Evolutionary conservation across 257 asterid species (phyloP).

Genomic region (Solanum acaule): DNA sequence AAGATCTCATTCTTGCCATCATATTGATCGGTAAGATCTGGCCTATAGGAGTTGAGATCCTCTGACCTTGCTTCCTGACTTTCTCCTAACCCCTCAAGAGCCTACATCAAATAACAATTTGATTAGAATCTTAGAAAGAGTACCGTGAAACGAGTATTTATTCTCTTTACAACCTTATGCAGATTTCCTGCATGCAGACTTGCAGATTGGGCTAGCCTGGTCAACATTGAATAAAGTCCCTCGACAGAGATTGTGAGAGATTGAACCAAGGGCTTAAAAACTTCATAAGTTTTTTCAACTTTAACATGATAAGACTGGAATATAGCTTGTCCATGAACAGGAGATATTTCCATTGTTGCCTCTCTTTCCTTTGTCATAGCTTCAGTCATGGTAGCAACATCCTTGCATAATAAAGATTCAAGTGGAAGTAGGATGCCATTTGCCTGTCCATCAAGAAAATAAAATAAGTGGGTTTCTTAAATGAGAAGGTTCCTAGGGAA

Average conservation of each 20-base stretch:
- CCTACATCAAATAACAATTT: conserved; percentile 33
- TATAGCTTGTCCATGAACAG: conserved; percentile 92
- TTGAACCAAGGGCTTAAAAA: conserved; percentile 72
- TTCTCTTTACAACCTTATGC: conserved; percentile 59
- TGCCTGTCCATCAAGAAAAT: conserved; percentile 45
- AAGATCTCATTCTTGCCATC: conserved; percentile 37
- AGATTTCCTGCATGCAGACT: conserved; percentile 98
- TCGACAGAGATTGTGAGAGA: conserved; percentile 57
- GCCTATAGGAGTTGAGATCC: conserved; percentile 49
- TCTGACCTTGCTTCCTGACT: conserved; percentile 68
- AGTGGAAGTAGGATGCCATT: conserved; percentile 82
- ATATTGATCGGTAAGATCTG: conserved; percentile 39
- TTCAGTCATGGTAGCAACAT: conserved; percentile 78
- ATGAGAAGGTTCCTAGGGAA: background rate
- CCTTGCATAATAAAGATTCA: conserved; percentile 77
- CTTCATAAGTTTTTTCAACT: conserved; percentile 60
- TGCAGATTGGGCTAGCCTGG: conserved; percentile 83
- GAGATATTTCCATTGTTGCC: conserved; percentile 64
- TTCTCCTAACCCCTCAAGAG: conserved; percentile 97
- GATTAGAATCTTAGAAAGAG: background rate
- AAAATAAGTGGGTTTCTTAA: background rate
- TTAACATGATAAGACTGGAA: conserved; percentile 77
- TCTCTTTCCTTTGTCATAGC: conserved; percentile 68
- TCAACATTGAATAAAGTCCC: conserved; percentile 77
- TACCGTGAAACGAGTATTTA: background rate